Conservation (phyloP, 1,284 basidiomycete species). For the Sporisorium exsertum region DNA sequence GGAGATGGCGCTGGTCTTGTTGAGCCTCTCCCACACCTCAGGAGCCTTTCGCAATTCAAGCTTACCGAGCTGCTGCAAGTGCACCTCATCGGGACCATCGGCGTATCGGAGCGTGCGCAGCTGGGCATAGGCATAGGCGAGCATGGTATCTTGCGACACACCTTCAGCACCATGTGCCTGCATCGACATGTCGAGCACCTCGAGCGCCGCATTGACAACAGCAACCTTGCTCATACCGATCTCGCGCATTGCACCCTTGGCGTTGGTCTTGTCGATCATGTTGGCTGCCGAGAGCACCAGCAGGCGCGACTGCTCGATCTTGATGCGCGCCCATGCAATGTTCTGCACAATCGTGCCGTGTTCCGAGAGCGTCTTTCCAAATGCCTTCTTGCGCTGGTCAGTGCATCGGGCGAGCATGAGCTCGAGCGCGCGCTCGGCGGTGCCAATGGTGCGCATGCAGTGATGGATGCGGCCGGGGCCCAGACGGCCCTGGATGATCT, state of each 20-base stretch:
- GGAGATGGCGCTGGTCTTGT: constrained; percentile 37
- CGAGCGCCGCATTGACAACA: constrained; percentile 87
- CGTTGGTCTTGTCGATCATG: constrained; percentile 89
- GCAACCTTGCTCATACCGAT: constrained; percentile 93
- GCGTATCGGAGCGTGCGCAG: constrained; percentile 76
- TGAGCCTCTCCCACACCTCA: constrained; percentile 53
- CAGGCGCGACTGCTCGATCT: constrained; percentile 87
- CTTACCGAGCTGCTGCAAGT: constrained; percentile 92
- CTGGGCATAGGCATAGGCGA: constrained; percentile 82
- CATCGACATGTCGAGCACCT: constrained; percentile 91
- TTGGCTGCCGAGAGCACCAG: constrained; percentile 92
- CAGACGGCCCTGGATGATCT: constrained; percentile 97
- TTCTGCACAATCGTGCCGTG: constrained; percentile 94
- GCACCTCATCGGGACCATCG: constrained; percentile 75
- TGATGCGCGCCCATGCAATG: constrained; percentile 89
- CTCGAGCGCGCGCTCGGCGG: constrained; percentile 86
- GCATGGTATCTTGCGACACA: constrained; percentile 85
- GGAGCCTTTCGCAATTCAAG: constrained; percentile 73
- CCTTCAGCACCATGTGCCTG: constrained; percentile 92
- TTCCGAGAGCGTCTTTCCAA: constrained; percentile 89
- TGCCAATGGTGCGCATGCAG: constrained; percentile 91
- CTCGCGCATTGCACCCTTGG: constrained; percentile 95
- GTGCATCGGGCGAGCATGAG: constrained; percentile 91
- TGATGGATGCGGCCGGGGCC: constrained; percentile 97
- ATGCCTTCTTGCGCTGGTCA: constrained; percentile 88